A percentile compares a stretch with the other conserved stretches of the same genome.
These are phyloP conservation scores for Imleria badia DNA, from an alignment of 768 basidiomycete genomes.

Conservation along the genomic window DNA sequence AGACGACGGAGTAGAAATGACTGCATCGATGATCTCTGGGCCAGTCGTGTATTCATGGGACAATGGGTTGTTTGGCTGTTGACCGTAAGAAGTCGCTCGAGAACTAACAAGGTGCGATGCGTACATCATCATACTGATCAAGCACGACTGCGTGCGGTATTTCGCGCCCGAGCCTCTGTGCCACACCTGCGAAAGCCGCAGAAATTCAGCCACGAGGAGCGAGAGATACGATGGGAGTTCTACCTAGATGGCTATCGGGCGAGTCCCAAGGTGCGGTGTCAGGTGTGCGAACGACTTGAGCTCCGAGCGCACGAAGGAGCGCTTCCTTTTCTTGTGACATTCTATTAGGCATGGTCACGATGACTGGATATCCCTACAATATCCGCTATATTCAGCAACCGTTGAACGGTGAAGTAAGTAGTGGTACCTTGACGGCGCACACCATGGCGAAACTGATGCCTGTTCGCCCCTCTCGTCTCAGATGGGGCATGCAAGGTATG, in stretches of 20 bases:
- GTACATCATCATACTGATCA: constrained; percentile 84
- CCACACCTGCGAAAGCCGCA: constrained; percentile 85
- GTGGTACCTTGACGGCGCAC: constrained; percentile 85
- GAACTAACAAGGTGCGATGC: constrained; percentile 20
- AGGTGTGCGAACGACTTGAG: constrained; percentile 93
- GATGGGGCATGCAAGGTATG: background rate
- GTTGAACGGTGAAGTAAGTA: constrained; percentile 17
- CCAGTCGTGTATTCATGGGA: constrained; percentile 92
- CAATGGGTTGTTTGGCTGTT: constrained; percentile 76
- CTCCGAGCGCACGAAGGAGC: constrained; percentile 85
- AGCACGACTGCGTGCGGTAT: constrained; percentile 88
- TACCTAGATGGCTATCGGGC: constrained; percentile 90
- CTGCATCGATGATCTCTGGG: constrained; percentile 85
- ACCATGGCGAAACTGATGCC: constrained; percentile 94
- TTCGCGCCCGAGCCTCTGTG: constrained; percentile 67
- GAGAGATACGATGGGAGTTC: constrained; percentile 35
- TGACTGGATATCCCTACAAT: constrained; percentile 91
- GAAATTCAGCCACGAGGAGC: constrained; percentile 81
- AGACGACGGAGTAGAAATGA: constrained; percentile 64
- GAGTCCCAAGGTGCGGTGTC: constrained; percentile 88
- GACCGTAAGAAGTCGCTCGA: background rate
- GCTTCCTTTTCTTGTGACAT: constrained; percentile 98
- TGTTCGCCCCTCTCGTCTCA: constrained; percentile 24
- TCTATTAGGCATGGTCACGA: constrained; percentile 91
- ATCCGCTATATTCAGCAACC: constrained; percentile 74